These are phyloP conservation scores for Platanthera zijinensis DNA, from an alignment of 106 monocot species.

Conservation along the genomic window DNA sequence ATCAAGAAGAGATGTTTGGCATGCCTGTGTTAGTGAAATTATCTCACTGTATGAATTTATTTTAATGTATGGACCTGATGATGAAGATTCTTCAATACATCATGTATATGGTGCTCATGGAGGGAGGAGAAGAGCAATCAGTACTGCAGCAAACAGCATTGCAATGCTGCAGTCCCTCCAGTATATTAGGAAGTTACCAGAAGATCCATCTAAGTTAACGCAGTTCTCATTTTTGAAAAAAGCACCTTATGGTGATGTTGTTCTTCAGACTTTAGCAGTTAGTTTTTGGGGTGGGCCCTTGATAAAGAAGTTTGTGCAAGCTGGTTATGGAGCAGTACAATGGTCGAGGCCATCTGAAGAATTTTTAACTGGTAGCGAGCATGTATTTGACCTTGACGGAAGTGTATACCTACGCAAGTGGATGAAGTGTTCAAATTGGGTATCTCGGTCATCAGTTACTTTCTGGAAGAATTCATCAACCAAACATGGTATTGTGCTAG, in stretches of 20 bases:
- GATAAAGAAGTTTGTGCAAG: conserved; percentile 40
- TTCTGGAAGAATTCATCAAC: conserved; percentile 72
- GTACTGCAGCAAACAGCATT: conserved; percentile 65
- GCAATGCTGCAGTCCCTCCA: conserved; percentile 85
- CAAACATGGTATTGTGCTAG: conserved; percentile 60
- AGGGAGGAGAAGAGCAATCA: conserved; percentile 65
- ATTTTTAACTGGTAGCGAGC: conserved; percentile 16
- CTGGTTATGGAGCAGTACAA: conserved; percentile 14
- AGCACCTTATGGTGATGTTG: conserved; percentile 84
- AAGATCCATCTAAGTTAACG: conserved; percentile 81
- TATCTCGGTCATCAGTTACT: conserved; percentile 42
- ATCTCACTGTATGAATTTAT: conserved; percentile 72
- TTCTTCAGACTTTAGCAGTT: conserved; percentile 88
- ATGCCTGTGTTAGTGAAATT: conserved; percentile 84
- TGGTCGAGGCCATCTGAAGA: conserved; percentile 34
- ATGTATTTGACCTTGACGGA: conserved; percentile 84
- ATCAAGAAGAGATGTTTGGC: conserved; percentile 93
- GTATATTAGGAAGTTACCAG: conserved; percentile 54
- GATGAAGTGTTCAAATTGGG: conserved; percentile 87
- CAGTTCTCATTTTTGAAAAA: conserved; percentile 77
- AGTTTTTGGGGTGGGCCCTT: conserved; percentile 89
- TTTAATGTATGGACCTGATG: conserved; percentile 71
- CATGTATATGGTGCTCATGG: conserved; percentile 80
- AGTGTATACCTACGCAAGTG: conserved; percentile 77
- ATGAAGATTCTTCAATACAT: conserved; percentile 64